These are phyloP conservation scores for Fusarium udum DNA, from an alignment of 2,329 filamentous ascomycete genomes.

Conservation along the genomic window DNA sequence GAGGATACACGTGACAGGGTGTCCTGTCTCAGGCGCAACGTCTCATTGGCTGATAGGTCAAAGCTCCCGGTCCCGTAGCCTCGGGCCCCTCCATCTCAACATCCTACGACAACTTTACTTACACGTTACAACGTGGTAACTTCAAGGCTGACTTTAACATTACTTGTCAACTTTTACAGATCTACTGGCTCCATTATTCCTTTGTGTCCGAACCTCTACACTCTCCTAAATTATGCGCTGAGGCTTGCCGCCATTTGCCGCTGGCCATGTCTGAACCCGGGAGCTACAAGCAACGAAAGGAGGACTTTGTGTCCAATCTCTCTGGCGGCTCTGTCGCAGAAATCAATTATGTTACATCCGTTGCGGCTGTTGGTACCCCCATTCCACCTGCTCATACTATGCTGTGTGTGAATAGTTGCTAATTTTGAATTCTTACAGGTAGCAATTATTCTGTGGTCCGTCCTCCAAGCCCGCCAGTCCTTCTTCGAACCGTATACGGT, in stretches of 20 bases:
- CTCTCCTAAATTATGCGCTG: conserved; percentile 22
- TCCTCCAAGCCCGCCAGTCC: conserved; percentile 81
- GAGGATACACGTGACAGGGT: conserved; percentile 21
- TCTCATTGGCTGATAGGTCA: conserved; percentile 31
- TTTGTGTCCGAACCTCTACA: background rate
- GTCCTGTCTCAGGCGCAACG: conserved; percentile 6
- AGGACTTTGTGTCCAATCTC: conserved; percentile 93
- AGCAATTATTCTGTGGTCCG: conserved; percentile 86
- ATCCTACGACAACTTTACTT: conserved; percentile 2
- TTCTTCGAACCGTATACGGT: conserved; percentile 82
- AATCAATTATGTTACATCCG: conserved; percentile 85
- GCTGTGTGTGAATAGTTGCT: conserved; percentile 12
- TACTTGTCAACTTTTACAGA: conserved; percentile 32
- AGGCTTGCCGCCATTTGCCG: conserved; percentile 2
- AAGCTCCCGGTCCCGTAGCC: background rate
- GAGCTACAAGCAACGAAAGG: conserved; percentile 90
- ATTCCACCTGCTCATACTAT: background rate
- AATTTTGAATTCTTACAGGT: conserved; percentile 61
- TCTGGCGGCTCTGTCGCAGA: conserved; percentile 84
- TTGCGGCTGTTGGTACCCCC: conserved; percentile 74
- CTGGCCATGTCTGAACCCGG: conserved; percentile 51
- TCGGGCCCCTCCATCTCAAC: conserved; percentile 6
- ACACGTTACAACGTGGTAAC: background rate
- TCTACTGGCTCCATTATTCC: conserved; percentile 26
- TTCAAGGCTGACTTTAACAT: conserved; percentile 37